Base-by-base conservation (phyloP, 2,329 filamentous ascomycete species). In the Purpureocillium takamizusanense region DNA sequence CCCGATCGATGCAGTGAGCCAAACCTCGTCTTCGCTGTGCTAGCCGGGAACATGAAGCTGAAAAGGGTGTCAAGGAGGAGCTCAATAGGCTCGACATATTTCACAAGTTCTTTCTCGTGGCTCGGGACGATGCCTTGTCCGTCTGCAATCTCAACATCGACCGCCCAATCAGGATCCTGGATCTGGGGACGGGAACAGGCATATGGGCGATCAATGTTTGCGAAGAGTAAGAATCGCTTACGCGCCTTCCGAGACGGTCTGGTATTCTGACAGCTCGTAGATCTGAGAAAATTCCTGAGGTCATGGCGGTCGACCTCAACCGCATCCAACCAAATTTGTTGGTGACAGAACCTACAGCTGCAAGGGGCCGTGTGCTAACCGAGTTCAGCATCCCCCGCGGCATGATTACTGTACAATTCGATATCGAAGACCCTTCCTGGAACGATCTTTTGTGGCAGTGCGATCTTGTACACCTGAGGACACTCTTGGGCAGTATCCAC, bases 141-240 rank as follows among this genome's bases (percentile, higher is more conserved):
- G 46, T 38, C 21, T 40, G 43, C 39, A 45, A 31, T 25, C 45
- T 50, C 17, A 38, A 34, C 37, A 43, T 18, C 31, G 42, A 43
- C 15, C 43, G 38, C 34, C 38, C 33, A 4, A 54, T 53, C 23
- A 61, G 65, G 36, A 69, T 83, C 35, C 55, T 83, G 31, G 79
- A 83, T 51, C 55, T 95, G 38, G 90, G 88, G 31, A 89, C 83
- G 46, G 90, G 89, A 15, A 94, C 87, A 1, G 88, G 87, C 30
- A 90, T 94, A 44, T 97, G 90, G 90, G 78, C 83, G 31, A 85
- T 94, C 50, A 83, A 90, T 48, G 83, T 95, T 63, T 83, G 84
- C 45, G 80, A 62, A 46, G 45, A 84, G 74, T 86, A 67, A 64
- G 77, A 7, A 5, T 13, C 28, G 12, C 28, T 12, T n/a, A n/a